Conservation (phyloP, 2,329 filamentous ascomycete species). For the Aspergillus ustus region DNA sequence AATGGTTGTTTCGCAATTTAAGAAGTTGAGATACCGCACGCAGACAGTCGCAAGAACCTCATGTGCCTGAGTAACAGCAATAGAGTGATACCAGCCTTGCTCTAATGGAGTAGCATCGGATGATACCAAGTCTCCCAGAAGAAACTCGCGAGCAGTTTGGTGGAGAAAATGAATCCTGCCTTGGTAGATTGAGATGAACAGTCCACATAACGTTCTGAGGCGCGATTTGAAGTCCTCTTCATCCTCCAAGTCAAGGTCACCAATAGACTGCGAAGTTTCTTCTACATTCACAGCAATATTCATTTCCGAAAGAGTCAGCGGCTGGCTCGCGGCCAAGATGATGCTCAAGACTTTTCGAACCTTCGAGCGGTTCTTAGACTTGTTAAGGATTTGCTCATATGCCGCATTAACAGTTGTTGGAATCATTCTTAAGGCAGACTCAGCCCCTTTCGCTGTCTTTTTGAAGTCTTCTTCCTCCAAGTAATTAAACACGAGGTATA, state of each 20-base stretch:
- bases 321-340: constrained; percentile 19
- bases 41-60: too few relatives aligned
- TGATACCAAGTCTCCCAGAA: too few relatives aligned
- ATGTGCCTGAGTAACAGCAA: too few relatives aligned
- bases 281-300: constrained; percentile 16
- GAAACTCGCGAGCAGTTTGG: constrained; percentile 29
- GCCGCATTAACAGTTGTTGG: constrained; percentile 37
- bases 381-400: constrained; percentile 30
- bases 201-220: constrained; percentile 21
- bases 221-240: constrained; percentile 17
- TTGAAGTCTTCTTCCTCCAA: constrained; percentile 18
- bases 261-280: constrained; percentile 13
- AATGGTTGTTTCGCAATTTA: too few relatives aligned
- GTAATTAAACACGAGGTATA: constrained; percentile 16
- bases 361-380: constrained; percentile 8
- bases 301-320: constrained; percentile 14
- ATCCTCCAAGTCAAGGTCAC: constrained; percentile 21
- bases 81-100: too few relatives aligned
- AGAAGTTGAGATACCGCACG: too few relatives aligned
- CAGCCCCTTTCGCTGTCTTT: background rate
- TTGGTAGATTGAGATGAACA: constrained; percentile 27
- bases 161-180: constrained; percentile 27
- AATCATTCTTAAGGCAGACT: background rate
- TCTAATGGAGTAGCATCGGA: too few relatives aligned
- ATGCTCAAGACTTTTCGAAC: constrained; percentile 22